A percentile compares a stretch with the other conserved stretches of the same genome.
phyloP scores from a whole-genome alignment of 768 basidiomycete genomes.

The Dioszegia hungarica region DNA sequence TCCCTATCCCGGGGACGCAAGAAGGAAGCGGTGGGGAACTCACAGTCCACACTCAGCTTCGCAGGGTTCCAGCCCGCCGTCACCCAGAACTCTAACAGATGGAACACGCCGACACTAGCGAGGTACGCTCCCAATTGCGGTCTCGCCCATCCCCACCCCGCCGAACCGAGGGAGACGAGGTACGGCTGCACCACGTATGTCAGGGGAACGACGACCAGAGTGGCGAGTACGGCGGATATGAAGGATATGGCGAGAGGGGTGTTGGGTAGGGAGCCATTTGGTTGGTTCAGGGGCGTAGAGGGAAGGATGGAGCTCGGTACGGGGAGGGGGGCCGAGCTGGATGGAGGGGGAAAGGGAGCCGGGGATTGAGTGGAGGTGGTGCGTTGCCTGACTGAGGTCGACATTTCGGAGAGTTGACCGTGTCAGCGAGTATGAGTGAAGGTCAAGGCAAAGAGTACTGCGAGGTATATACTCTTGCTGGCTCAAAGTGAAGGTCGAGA shows the following conservation, averaged over 20 bases:
- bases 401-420: too few species aligned
- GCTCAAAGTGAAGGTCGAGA: too few species aligned
- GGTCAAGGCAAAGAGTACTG: too few species aligned
- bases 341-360: not conserved
- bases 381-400: too few species aligned
- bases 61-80: slow-evolving; percentile 93
- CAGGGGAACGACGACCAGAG: slow-evolving; percentile 59
- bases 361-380: not conserved
- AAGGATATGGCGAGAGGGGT: slow-evolving; percentile 73
- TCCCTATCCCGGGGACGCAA: not conserved
- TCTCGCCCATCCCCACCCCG: slow-evolving; percentile 59
- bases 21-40: slow-evolving; percentile 50
- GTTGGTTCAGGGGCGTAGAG: slow-evolving; percentile 34
- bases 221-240: slow-evolving; percentile 83
- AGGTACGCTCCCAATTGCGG: slow-evolving; percentile 78
- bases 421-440: not conserved
- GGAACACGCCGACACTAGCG: slow-evolving; percentile 78
- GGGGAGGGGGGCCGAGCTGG: not conserved
- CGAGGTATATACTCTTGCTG: too few species aligned
- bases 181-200: slow-evolving; percentile 29
- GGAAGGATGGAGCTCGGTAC: slow-evolving; percentile 21
- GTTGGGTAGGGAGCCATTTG: slow-evolving; percentile 70
- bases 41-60: slow-evolving; percentile 89
- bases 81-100: slow-evolving; percentile 89
- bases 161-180: slow-evolving; percentile 13